Percentiles rank a stretch among this genome's conserved stretches.
These are phyloP conservation scores for Globisporangium orthogonon DNA, from an alignment of 352 stramenopile genomes.

Conservation along the genomic window DNA sequence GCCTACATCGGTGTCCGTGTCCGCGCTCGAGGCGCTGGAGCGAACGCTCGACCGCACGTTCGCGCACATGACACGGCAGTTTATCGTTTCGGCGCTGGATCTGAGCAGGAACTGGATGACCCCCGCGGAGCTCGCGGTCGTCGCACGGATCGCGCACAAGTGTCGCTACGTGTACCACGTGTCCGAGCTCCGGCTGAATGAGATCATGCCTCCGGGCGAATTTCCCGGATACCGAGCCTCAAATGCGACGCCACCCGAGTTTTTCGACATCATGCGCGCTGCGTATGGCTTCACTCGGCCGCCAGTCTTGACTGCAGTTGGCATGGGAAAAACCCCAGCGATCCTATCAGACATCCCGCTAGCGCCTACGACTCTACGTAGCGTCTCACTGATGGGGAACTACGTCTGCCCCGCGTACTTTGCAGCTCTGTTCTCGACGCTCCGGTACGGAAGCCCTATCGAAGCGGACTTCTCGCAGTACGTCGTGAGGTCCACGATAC, in stretches of 20 bases:
- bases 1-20: no score
- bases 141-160: slow-evolving; percentile 8
- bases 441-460: background rate
- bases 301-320: background rate
- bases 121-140: slow-evolving; percentile 3
- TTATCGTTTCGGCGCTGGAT: slow-evolving; percentile 1
- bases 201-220: background rate
- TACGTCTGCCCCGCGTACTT: slow-evolving; percentile 2
- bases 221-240: no score
- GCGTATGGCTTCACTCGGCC: background rate
- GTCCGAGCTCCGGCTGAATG: slow-evolving; percentile 1
- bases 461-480: background rate
- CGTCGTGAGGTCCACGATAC: background rate
- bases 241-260: background rate
- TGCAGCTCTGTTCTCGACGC: background rate
- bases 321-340: background rate
- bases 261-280: slow-evolving; percentile 4
- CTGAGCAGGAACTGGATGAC: slow-evolving; percentile 4
- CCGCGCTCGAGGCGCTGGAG: slow-evolving; percentile 4
- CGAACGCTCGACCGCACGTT: slow-evolving; percentile 1
- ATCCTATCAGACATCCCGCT: no score
- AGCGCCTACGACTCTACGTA: background rate
- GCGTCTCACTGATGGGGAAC: background rate
- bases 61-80: slow-evolving; percentile 1
- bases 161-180: background rate